Evolutionary conservation across 2,329 filamentous ascomycete species (phyloP).

Genomic region (Penicillium sumatraense): DNA sequence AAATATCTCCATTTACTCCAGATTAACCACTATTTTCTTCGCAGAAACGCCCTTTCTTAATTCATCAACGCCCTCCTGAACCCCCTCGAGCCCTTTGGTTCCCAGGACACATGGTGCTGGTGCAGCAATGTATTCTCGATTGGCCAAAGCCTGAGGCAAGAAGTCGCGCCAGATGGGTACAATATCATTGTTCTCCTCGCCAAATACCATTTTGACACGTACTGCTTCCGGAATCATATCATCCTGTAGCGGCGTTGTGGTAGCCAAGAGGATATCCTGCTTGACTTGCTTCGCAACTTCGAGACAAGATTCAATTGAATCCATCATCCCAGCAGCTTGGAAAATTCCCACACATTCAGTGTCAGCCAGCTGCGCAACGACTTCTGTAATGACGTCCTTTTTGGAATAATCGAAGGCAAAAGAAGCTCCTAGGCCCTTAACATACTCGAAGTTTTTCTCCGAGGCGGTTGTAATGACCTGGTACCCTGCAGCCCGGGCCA

Average conservation of each 20-base stretch:
- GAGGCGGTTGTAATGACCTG: slow-evolving; percentile 42
- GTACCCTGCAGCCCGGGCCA: slow-evolving; percentile 45
- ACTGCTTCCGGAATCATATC: slow-evolving; percentile 24
- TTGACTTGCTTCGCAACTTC: not conserved
- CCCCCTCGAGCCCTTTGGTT: not conserved
- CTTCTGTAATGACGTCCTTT: slow-evolving; percentile 11
- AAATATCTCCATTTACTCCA: too few species aligned
- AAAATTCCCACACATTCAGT: slow-evolving; percentile 19
- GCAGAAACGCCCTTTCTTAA: not conserved
- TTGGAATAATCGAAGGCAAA: slow-evolving; percentile 52
- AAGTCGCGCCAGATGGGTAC: slow-evolving; percentile 34
- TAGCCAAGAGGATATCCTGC: slow-evolving; percentile 23
- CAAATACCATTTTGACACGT: slow-evolving; percentile 30
- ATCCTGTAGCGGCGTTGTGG: slow-evolving; percentile 6
- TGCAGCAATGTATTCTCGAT: slow-evolving; percentile 36
- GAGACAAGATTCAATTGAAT: not conserved
- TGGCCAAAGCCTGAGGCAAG: slow-evolving; percentile 39
- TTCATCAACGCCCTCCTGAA: too few species aligned
- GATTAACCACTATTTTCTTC: too few species aligned
- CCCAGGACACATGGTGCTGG: slow-evolving; percentile 27
- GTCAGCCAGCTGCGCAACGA: slow-evolving; percentile 17
- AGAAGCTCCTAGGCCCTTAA: slow-evolving; percentile 47
- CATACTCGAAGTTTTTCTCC: slow-evolving; percentile 31
- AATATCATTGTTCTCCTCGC: slow-evolving; percentile 32
- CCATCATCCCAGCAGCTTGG: slow-evolving; percentile 9